Evolutionary conservation across 148 eudicot species (phyloP).

Genomic region (Nepenthes mirabilis): DNA sequence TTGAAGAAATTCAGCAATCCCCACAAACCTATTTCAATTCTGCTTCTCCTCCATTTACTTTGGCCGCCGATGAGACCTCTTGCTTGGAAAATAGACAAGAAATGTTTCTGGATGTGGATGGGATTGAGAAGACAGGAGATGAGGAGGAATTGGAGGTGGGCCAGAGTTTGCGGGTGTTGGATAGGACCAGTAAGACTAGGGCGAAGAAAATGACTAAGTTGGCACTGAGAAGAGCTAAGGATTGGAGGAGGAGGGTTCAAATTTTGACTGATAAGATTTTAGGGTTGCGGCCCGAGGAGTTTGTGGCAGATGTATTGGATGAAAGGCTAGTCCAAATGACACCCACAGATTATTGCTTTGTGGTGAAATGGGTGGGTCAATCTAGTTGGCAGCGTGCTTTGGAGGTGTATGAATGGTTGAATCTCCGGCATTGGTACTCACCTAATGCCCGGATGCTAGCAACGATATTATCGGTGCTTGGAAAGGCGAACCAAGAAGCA

Average conservation of each 20-base stretch:
- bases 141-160: constrained; percentile 15
- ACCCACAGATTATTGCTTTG: constrained; percentile 76
- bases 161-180: constrained; percentile 41
- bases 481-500: constrained; percentile 81
- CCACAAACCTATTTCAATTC: constrained; percentile 26
- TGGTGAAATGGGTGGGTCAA: constrained; percentile 81
- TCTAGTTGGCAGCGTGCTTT: constrained; percentile 80
- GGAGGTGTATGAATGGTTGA: constrained; percentile 96
- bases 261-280: constrained; percentile 64
- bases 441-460: constrained; percentile 88
- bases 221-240: constrained; percentile 79
- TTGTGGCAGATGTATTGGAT: constrained; percentile 89
- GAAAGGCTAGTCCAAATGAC: constrained; percentile 65
- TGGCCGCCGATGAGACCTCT: constrained; percentile 6
- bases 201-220: constrained; percentile 78
- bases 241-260: constrained; percentile 81
- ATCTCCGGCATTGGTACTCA: constrained; percentile 68
- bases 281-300: constrained; percentile 52
- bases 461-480: constrained; percentile 70
- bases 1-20: constrained; percentile 22
- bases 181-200: constrained; percentile 50
- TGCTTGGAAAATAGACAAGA: constrained; percentile 7
- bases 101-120: constrained; percentile 13
- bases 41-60: constrained; percentile 13
- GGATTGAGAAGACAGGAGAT: constrained; percentile 4